A percentile compares a stretch with the other conserved stretches of the same genome.
These are phyloP conservation scores for Glycine soja DNA, from an alignment of 306 rosid genomes.

Conservation along the genomic window DNA sequence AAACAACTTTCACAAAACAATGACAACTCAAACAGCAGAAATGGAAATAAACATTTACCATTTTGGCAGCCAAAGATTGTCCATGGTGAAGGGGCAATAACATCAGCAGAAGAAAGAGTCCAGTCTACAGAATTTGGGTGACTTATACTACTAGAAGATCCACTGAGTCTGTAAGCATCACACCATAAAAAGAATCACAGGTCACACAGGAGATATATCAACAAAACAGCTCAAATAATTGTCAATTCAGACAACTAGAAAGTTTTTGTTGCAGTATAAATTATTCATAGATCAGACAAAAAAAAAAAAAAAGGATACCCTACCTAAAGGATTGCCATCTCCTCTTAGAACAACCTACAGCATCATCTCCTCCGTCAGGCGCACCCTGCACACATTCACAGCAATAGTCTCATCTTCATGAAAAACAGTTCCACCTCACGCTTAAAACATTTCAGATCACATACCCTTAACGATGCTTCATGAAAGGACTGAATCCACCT, in stretches of 20 bases:
- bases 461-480: constrained; percentile 81
- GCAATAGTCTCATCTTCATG: constrained; percentile 37
- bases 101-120: constrained; percentile 77
- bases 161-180: constrained; percentile 63
- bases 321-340: constrained; percentile 80
- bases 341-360: constrained; percentile 69
- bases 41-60: constrained; percentile 59
- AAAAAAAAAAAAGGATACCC: background rate
- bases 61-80: constrained; percentile 94
- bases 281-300: background rate
- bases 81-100: constrained; percentile 95
- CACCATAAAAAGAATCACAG: constrained; percentile 23
- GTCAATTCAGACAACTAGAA: background rate
- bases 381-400: constrained; percentile 62
- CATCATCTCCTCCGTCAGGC: constrained; percentile 57
- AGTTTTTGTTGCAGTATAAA: constrained; percentile 21
- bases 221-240: constrained; percentile 18
- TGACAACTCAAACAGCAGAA: constrained; percentile 42
- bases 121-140: constrained; percentile 63
- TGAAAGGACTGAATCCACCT: constrained; percentile 88
- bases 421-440: constrained; percentile 38
- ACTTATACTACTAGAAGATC: constrained; percentile 57
- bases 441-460: constrained; percentile 26
- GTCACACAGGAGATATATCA: constrained; percentile 1
- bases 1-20: background rate